phyloP scores from a whole-genome alignment of 108 stramenopile species.

The Pseudonitzschia pungens region DNA sequence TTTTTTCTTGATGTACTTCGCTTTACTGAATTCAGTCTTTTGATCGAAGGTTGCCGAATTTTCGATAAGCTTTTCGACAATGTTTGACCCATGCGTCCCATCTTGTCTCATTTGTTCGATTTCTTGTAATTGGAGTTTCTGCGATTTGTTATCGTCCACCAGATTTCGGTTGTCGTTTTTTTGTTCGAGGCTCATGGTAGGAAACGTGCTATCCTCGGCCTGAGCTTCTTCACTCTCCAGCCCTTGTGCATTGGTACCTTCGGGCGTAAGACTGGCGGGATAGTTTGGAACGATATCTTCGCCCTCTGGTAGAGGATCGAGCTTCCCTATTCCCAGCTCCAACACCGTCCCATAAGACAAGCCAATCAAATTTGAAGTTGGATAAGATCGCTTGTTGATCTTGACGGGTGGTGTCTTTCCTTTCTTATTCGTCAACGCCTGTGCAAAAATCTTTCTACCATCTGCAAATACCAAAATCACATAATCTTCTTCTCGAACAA shows the following conservation, averaged over 20 bases:
- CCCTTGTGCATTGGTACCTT: not conserved
- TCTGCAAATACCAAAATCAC: slow-evolving; percentile 75
- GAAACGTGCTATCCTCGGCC: slow-evolving; percentile 35
- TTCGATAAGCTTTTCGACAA: slow-evolving; percentile 73
- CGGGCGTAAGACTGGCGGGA: not conserved
- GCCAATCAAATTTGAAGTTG: slow-evolving; percentile 63
- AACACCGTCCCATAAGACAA: slow-evolving; percentile 82
- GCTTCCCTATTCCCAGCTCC: slow-evolving; percentile 46
- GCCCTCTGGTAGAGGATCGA: slow-evolving; percentile 60
- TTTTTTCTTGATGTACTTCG: slow-evolving; percentile 82
- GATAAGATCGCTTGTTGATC: slow-evolving; percentile 73
- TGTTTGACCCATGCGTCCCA: slow-evolving; percentile 54
- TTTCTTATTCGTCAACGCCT: slow-evolving; percentile 45
- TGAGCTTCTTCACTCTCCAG: slow-evolving; percentile 33
- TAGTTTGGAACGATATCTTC: slow-evolving; percentile 63
- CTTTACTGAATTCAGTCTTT: slow-evolving; percentile 86
- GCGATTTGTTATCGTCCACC: slow-evolving; percentile 73
- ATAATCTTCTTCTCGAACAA: slow-evolving; percentile 62
- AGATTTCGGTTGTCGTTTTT: slow-evolving; percentile 80
- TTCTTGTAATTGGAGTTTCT: slow-evolving; percentile 45
- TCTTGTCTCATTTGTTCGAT: slow-evolving; percentile 42
- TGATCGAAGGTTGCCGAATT: slow-evolving; percentile 75
- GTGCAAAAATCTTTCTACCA: slow-evolving; percentile 69
- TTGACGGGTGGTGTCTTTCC: slow-evolving; percentile 65
- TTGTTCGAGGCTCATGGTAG: slow-evolving; percentile 31